These are phyloP conservation scores for Obba rivulosa DNA, from an alignment of 768 basidiomycete species.

Conservation along the genomic window DNA sequence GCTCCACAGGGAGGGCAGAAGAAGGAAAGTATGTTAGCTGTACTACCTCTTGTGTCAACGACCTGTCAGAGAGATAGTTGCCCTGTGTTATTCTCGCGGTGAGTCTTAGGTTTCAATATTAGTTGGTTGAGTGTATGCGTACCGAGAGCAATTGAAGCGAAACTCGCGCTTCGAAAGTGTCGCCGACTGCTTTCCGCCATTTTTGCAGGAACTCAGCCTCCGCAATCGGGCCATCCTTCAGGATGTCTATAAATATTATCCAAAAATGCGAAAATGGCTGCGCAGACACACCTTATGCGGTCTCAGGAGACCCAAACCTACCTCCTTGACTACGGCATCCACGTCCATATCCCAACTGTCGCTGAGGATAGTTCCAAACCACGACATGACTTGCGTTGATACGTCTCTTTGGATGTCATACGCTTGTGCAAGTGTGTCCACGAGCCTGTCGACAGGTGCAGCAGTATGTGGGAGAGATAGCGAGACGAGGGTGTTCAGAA, in stretches of 20 bases:
- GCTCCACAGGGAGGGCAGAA: slow-evolving; percentile 68
- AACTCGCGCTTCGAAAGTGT: slow-evolving; percentile 63
- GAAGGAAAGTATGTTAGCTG: slow-evolving; percentile 71
- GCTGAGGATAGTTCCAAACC: slow-evolving; percentile 64
- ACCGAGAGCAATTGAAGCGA: slow-evolving; percentile 68
- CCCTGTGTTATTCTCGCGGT: slow-evolving; percentile 43
- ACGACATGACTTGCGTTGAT: slow-evolving; percentile 65
- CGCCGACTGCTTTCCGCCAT: slow-evolving; percentile 77
- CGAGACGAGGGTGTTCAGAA: slow-evolving; percentile 72
- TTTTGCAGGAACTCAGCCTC: slow-evolving; percentile 50
- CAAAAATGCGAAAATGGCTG: not conserved
- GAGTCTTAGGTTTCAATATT: not conserved
- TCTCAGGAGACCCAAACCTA: slow-evolving; percentile 73
- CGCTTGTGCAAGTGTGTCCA: slow-evolving; percentile 58
- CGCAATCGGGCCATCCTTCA: slow-evolving; percentile 54
- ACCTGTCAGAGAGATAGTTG: slow-evolving; percentile 51
- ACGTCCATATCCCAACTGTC: slow-evolving; percentile 65
- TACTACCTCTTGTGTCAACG: slow-evolving; percentile 27
- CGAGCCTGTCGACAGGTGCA: slow-evolving; percentile 55
- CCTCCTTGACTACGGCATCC: slow-evolving; percentile 56
- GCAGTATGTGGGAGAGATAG: slow-evolving; percentile 46
- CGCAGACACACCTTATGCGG: slow-evolving; percentile 42
- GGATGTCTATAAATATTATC: not conserved
- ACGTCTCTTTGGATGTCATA: slow-evolving; percentile 64
- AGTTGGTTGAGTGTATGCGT: slow-evolving; percentile 16